A percentile compares a stretch with the other conserved stretches of the same genome.
These are phyloP conservation scores for Meyerozyma carpophila DNA, from an alignment of 1,139 yeast species.

Conservation along the genomic window DNA sequence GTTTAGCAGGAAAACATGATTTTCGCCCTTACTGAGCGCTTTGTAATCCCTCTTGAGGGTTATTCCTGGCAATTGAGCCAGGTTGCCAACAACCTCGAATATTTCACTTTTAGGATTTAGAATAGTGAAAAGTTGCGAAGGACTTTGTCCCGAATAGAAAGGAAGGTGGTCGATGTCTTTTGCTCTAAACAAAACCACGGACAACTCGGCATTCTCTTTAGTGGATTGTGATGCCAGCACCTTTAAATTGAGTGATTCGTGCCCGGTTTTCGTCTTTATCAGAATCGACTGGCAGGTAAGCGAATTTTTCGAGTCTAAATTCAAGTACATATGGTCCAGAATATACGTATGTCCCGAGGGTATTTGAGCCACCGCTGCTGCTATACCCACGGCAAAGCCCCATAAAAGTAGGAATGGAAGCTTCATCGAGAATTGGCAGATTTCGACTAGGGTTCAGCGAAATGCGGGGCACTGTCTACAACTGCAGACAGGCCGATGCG, in stretches of 20 bases:
- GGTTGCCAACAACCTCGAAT: neutral
- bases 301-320: neutral
- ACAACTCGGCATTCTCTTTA: neutral
- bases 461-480: neutral
- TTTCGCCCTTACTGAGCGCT: neutral
- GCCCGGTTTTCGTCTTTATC: neutral
- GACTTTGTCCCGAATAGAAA: neutral
- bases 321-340: neutral
- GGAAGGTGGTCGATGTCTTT: neutral
- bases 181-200: neutral
- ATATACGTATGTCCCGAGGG: neutral
- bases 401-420: neutral
- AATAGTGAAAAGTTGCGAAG: neutral
- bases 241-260: neutral
- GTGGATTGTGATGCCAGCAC: neutral
- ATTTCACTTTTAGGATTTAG: neutral
- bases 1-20: neutral
- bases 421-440: neutral
- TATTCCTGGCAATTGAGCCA: neutral
- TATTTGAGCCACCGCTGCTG: neutral
- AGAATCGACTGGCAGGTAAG: neutral
- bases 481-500: too few relatives aligned
- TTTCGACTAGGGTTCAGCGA: neutral
- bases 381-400: neutral
- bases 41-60: neutral